Conservation (phyloP, 768 basidiomycete species). For the Tricholomella constricta region DNA sequence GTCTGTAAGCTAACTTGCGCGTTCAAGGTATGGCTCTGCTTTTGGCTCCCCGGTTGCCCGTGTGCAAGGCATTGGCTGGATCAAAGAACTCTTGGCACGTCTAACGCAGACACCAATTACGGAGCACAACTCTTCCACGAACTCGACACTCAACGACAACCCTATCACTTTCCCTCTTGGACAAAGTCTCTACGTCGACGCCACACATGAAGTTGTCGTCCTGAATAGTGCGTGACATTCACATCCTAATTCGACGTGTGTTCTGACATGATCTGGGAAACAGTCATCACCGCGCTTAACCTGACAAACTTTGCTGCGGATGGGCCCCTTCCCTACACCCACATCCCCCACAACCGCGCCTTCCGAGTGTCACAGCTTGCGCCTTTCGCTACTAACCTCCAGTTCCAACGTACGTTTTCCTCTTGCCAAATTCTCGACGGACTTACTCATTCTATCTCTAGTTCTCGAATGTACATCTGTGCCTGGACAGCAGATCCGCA, state of each 20-base stretch:
- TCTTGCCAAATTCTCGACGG: conserved; percentile 12
- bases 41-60: conserved; percentile 84
- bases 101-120: conserved; percentile 75
- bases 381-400: conserved; percentile 87
- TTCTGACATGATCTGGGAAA: background rate
- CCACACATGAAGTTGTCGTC: conserved; percentile 90
- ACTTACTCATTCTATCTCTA: conserved; percentile 29
- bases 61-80: conserved; percentile 75
- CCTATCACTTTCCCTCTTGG: conserved; percentile 69
- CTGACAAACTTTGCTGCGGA: conserved; percentile 67
- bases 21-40: conserved; percentile 64
- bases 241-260: background rate
- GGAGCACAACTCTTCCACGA: conserved; percentile 80
- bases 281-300: conserved; percentile 85
- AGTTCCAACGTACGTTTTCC: conserved; percentile 72
- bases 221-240: conserved; percentile 60
- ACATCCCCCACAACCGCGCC: conserved; percentile 62
- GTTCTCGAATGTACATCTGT: conserved; percentile 62
- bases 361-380: conserved; percentile 79
- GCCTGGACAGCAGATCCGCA: conserved; percentile 64
- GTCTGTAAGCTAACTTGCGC: conserved; percentile 5
- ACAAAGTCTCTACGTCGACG: conserved; percentile 81
- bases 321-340: conserved; percentile 78
- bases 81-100: conserved; percentile 83
- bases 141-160: conserved; percentile 75